Base-by-base conservation (phyloP, 441 rosid genomes). In the Biscutella laevigata region DNA sequence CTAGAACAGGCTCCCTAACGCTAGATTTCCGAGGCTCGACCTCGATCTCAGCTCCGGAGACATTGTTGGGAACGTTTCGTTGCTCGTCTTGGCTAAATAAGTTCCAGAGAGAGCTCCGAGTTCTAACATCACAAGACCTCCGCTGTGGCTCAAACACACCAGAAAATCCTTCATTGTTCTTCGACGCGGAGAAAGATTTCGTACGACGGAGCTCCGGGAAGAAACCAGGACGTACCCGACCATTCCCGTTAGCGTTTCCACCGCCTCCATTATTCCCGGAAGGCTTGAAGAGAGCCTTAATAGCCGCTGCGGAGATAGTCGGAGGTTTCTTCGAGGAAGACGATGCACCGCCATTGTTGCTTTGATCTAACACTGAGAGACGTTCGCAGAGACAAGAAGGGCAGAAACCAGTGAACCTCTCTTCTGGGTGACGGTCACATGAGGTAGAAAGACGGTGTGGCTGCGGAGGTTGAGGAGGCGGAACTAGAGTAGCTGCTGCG, bases 331-430 rank as follows among this genome's bases (percentile, higher is more conserved):
- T 71, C 37, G 88, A 70, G 19, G 77, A 34, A 25, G 75, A 33
- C 4, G 78, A 61, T 0, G 68, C 26, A 6, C 51, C 34, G 20
- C 68, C 28, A 22, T 70, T 43, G 59, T 80, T 63, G 49, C 66
- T 67, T 25, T 73, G 86, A 34, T 94, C 89, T 71, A 94, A 72
- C 21, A 75, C 77, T 22, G 92, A 74, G 57, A 94, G 99, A 17
- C 97, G 99, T 63, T 94, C 99, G 80, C 91, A 94, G 75, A 94
- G 96, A 75, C 97, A 94, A 60, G 83, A 76, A 32, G 99, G 97
- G 64, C 97, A 94, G 57, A 94, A 94, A 24, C 96, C 88, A 39
- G 96, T 84, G 74, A 83, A 89, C 1, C 74, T 62, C 67, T 84
- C 94, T 21, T 86, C 88, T 0, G 97, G 99, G 41, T 89, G 97